Conservation (phyloP, 148 eudicot species). For the Suaeda aralocaspica region DNA sequence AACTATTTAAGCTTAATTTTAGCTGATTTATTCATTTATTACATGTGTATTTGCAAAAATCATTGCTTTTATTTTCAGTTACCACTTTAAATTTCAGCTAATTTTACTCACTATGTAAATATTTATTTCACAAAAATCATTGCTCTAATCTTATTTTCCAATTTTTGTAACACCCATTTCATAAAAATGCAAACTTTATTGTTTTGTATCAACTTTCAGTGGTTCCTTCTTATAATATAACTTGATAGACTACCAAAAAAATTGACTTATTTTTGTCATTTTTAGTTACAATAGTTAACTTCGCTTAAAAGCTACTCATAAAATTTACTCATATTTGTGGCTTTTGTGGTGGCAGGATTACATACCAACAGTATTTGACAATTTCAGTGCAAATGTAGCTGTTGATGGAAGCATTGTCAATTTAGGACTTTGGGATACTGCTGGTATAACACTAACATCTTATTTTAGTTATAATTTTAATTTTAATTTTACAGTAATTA, state of each 20-base stretch:
- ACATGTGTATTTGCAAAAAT: background rate
- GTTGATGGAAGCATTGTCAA: slow-evolving; percentile 87
- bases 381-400: slow-evolving; percentile 78
- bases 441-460: slow-evolving; percentile 44
- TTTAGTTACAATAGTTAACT: slow-evolving; percentile 1
- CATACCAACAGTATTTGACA: slow-evolving; percentile 77
- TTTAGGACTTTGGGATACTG: slow-evolving; percentile 94
- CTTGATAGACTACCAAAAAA: background rate
- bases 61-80: background rate
- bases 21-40: too few species aligned
- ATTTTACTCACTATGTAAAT: too few species aligned
- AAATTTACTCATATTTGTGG: background rate
- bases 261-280: background rate
- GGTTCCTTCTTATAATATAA: background rate
- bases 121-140: background rate
- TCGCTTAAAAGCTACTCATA: background rate
- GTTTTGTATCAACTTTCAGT: background rate
- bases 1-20: background rate
- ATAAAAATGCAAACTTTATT: background rate
- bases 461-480: background rate
- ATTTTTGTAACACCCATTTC: background rate
- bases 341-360: slow-evolving; percentile 50
- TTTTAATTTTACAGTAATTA: background rate
- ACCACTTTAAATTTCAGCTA: too few species aligned
- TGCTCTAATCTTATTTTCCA: background rate